phyloP scores from a whole-genome alignment of 2,329 filamentous ascomycete species.

The Pezicula carpinea region DNA sequence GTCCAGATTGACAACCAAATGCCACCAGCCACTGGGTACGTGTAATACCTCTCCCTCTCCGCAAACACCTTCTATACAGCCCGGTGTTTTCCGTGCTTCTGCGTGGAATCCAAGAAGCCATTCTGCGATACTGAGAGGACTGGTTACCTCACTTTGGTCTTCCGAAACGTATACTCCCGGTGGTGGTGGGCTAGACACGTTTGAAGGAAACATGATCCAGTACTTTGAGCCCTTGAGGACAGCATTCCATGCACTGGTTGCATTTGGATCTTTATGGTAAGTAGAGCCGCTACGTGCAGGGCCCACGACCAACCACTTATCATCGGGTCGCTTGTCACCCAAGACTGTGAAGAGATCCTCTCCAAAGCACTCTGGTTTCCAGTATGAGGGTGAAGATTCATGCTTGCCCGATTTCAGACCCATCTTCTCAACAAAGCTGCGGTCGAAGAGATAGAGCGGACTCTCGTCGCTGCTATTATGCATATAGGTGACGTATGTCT shows the following conservation, averaged over 20 bases:
- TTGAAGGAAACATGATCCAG: slow-evolving; percentile 94
- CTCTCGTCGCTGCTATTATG: slow-evolving; percentile 75
- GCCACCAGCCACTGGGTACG: slow-evolving; percentile 95
- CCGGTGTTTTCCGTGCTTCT: slow-evolving; percentile 69
- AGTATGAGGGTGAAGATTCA: slow-evolving; percentile 53
- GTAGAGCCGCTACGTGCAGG: slow-evolving; percentile 85
- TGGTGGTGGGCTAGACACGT: slow-evolving; percentile 47
- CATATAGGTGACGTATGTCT: slow-evolving; percentile 82
- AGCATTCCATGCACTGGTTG: slow-evolving; percentile 85
- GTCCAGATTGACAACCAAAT: slow-evolving; percentile 87
- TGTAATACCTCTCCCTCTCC: slow-evolving; percentile 80
- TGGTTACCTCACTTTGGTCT: slow-evolving; percentile 90
- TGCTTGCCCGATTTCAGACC: slow-evolving; percentile 54
- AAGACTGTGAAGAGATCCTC: slow-evolving; percentile 81
- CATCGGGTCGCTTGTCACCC: slow-evolving; percentile 73
- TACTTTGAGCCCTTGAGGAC: slow-evolving; percentile 88
- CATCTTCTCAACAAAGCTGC: slow-evolving; percentile 84
- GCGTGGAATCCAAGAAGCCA: slow-evolving; percentile 89
- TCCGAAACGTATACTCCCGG: slow-evolving; percentile 87
- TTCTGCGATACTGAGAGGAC: slow-evolving; percentile 91
- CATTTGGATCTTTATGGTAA: slow-evolving; percentile 82
- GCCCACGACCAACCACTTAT: slow-evolving; percentile 89
- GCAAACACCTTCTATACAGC: slow-evolving; percentile 84
- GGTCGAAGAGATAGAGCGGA: slow-evolving; percentile 89
- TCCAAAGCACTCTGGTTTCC: slow-evolving; percentile 78